Base-by-base conservation (phyloP, 2,329 filamentous ascomycete genomes). In the Colletotrichum costaricense region DNA sequence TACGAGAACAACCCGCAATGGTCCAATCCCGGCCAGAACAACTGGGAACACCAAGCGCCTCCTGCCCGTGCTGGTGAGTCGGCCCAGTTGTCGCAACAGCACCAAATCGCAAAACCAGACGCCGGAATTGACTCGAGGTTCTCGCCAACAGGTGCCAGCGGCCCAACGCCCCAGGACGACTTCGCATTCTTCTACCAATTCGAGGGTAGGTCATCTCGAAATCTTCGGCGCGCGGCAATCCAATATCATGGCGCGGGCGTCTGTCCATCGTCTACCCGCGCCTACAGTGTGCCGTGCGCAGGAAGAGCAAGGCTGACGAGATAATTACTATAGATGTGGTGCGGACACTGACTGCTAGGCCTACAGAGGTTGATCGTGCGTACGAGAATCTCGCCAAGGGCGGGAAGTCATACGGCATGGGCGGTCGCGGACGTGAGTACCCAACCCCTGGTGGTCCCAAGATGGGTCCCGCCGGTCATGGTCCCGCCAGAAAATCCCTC, bases 381-480 rank as follows among this genome's bases (percentile, higher is more conserved):
- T 92, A 96, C 80, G 97, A 98, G 81, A 98, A 98, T 84, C 90
- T 99, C 74, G 90, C 96, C 80, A 98, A 98, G 89, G 98, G 95
- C 83, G 95, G 95, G 80, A 98, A 98, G 88, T 92, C 95, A 86
- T 97, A 96, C 84, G 91, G 89, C 80, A 85, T 86, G 80, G 88
- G 88, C 80, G 90, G 87, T 79, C 94, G 42, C 42, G 42, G 97
- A 84, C 94, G 95, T 89, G 94, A 98, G 86, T 97, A 89, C 89
- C 90, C 91, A 82, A 87, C 90, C 84, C 88, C 89, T 82, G 87
- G 85, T 77, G 71, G 71, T 42, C 85, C 86, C 75, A 74, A 78
- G 76, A 73, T 75, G 76, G 74, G 74, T 74, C 71, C 71, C 33
- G 75, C 74, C 72, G 77, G 76, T 69, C 77, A 77, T 73, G 76